phyloP scores from a whole-genome alignment of 179 eudicot genomes.

The Sideroxylon spinosum region DNA sequence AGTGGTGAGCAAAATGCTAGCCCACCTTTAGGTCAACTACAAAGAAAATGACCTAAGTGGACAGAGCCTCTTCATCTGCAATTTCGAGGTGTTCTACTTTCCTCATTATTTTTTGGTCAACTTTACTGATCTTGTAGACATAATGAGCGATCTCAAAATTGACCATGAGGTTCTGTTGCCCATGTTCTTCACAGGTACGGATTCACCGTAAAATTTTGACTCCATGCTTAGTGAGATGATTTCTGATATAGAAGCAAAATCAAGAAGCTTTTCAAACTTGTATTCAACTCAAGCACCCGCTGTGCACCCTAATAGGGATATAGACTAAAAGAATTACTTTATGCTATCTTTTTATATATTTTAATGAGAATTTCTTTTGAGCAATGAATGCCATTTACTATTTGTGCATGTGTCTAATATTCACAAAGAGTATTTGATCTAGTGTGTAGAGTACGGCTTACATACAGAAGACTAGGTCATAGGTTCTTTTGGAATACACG shows the following conservation, averaged over 20 bases:
- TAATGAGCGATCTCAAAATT: constrained; percentile 63
- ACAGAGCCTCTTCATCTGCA: constrained; percentile 48
- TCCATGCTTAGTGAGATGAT: constrained; percentile 55
- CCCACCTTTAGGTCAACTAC: constrained; percentile 77
- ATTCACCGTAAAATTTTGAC: constrained; percentile 64
- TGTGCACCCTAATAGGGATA: too few relatives aligned
- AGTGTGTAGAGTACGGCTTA: too few relatives aligned
- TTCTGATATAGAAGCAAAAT: constrained; percentile 50
- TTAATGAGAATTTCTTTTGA: too few relatives aligned
- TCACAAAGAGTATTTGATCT: too few relatives aligned
- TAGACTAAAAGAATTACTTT: too few relatives aligned
- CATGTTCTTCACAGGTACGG: constrained; percentile 82
- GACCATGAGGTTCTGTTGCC: constrained; percentile 94
- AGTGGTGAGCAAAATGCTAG: constrained; percentile 79
- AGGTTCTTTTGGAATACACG: too few relatives aligned
- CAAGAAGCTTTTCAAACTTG: constrained; percentile 45
- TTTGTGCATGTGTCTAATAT: too few relatives aligned
- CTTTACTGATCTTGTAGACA: constrained; percentile 58
- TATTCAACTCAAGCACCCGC: constrained; percentile 86
- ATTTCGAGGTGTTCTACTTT: constrained; percentile 78
- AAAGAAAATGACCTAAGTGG: constrained; percentile 38
- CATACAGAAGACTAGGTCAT: too few relatives aligned
- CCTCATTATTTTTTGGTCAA: constrained; percentile 63
- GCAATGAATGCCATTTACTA: too few relatives aligned
- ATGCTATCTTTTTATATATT: too few relatives aligned